phyloP scores from a whole-genome alignment of 2,329 filamentous ascomycete species.

The Aaosphaeria pasadenensis region DNA sequence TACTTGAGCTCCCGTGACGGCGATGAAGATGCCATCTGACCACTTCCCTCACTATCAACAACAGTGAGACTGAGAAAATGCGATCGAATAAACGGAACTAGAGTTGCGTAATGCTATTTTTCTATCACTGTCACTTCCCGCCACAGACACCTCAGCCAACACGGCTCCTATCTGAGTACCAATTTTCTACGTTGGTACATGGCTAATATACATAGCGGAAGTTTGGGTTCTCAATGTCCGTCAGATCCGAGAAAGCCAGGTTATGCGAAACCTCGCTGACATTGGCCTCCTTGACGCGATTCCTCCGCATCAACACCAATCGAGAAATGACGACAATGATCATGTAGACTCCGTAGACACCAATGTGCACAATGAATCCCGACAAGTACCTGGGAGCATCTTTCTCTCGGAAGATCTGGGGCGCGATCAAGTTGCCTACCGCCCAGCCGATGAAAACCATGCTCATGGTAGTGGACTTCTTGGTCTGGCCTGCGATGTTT shows the following conservation, averaged over 20 bases:
- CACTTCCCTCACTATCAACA: no score
- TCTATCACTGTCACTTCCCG: no score
- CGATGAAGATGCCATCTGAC: no score
- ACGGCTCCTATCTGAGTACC: no score
- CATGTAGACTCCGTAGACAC: conserved; percentile 7
- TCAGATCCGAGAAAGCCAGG: conserved; percentile 59
- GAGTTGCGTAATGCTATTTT: no score
- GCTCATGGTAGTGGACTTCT: conserved; percentile 10
- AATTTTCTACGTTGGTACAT: no score
- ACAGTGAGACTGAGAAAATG: no score
- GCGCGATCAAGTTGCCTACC: conserved; percentile 4
- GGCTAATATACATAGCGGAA: conserved; percentile 50
- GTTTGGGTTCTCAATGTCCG: conserved; percentile 55
- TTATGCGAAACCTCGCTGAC: conserved; percentile 17
- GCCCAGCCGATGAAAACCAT: conserved; percentile 10
- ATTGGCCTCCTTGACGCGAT: conserved; percentile 2
- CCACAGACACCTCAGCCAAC: no score
- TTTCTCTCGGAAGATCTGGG: conserved; percentile 11
- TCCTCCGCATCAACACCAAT: conserved; percentile 6
- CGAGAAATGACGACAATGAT: conserved; percentile 3
- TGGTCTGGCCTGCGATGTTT: conserved; percentile 16
- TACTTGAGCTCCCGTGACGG: no score
- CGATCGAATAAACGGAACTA: no score
- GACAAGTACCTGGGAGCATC: conserved; percentile 11
- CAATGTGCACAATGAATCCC: conserved; percentile 10